Base-by-base conservation (phyloP, 148 eudicot species). In the Polygonum aviculare region DNA sequence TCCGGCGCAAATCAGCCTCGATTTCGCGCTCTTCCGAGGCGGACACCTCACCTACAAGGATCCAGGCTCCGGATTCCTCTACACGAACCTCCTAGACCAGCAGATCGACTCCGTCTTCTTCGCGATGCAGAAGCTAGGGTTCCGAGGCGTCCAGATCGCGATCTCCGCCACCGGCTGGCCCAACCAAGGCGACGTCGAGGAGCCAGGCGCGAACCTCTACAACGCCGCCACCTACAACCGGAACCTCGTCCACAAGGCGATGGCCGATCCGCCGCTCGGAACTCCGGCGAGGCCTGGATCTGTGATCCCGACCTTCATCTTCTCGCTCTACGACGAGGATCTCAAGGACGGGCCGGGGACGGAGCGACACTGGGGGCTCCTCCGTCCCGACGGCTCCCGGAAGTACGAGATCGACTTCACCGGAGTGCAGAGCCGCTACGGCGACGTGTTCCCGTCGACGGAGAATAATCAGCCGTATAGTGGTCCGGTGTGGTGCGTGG, bases 111-210 rank as follows among this genome's bases (percentile, higher is more conserved):
- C 98, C 0, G 78, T 90, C 10, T 69, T 79, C 35, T 91, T 83
- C 39, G 93, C 97, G 16, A 91, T 88, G 94, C 19, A 79, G 0
- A 87, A 83, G 69, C 51, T 88, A 26, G 98, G 97, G n/a, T 88
- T 82, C 31, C 47, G 87, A 0, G 71, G 81, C 35, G 74, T 94
- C 39, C 71, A 67, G 21, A 60, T 91, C n/a, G 89, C 83, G 0
- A 87, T 94, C 74, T 54, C 90, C 0, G 97, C 90, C 71, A 94
- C 98, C 9, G 98, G 98, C 0, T 93, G 98, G 97, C 98, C 98
- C 49, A 88, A 87, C 63, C 74, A 44, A 1, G 98, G 98, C 10
- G 95, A 87, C 50, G 77, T 88, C 2, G 94, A 88, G 76, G 82
- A 94, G 74, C 79, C 77, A 0, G 97, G 98, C 3, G 97, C 98